Conservation (phyloP, 1,284 basidiomycete genomes). For the Malassezia pachydermatis region DNA sequence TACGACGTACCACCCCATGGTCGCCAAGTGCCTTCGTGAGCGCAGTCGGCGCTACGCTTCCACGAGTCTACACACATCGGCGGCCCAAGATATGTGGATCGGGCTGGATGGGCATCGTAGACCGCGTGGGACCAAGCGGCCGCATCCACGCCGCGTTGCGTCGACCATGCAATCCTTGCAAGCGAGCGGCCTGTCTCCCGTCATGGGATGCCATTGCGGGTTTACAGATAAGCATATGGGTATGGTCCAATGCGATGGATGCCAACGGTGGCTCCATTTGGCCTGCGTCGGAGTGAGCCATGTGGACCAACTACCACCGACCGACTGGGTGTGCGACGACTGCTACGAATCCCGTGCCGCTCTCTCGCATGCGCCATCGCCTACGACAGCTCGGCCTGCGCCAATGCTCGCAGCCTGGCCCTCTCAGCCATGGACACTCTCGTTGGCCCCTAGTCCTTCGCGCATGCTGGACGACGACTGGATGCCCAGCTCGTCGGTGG, state of each 20-base stretch:
- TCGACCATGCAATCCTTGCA: conserved; percentile 4
- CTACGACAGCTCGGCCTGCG: not conserved
- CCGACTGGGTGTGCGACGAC: conserved; percentile 20
- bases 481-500: not conserved
- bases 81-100: conserved; percentile 13
- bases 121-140: not conserved
- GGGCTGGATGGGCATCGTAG: conserved; percentile 6
- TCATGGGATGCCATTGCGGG: conserved; percentile 17
- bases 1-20: conserved; percentile 14
- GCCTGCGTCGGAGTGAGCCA: conserved; percentile 15
- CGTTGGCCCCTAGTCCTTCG: conserved; percentile 15
- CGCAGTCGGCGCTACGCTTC: conserved; percentile 1
- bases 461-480: not conserved
- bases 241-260: conserved; percentile 18
- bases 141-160: conserved; percentile 1
- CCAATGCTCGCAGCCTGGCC: no score
- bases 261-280: conserved; percentile 16
- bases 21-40: conserved; percentile 16
- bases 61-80: not conserved
- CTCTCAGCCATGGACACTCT: conserved; percentile 4
- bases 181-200: conserved; percentile 10
- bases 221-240: conserved; percentile 18
- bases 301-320: conserved; percentile 10
- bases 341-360: conserved; percentile 10
- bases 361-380: conserved; percentile 1